These are phyloP conservation scores for Tolypocladium album DNA, from an alignment of 2,329 filamentous ascomycete species.

Conservation along the genomic window DNA sequence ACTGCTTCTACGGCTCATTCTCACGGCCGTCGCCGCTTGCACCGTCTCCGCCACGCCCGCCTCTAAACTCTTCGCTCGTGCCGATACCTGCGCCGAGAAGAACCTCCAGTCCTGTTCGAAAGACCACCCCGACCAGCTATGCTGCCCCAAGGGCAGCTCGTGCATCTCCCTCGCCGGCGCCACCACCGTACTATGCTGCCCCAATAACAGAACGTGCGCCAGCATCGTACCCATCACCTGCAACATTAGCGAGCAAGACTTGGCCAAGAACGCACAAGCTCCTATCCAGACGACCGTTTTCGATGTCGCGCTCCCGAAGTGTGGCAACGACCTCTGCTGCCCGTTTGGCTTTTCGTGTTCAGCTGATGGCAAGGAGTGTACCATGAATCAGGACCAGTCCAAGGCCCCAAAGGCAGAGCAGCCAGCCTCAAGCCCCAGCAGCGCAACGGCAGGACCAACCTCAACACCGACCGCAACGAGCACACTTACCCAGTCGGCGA, in stretches of 20 bases:
- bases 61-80: constrained; percentile 28
- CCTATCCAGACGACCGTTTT: constrained; percentile 58
- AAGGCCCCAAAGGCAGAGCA: constrained; percentile 20
- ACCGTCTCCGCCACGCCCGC: constrained; percentile 1
- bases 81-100: constrained; percentile 39
- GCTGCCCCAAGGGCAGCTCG: constrained; percentile 42
- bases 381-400: constrained; percentile 39
- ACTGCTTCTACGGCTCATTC: constrained; percentile 4
- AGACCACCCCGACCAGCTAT: constrained; percentile 53
- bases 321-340: constrained; percentile 51
- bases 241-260: constrained; percentile 50
- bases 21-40: neutral
- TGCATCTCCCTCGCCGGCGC: constrained; percentile 54
- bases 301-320: constrained; percentile 41
- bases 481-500: constrained; percentile 10
- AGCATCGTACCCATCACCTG: constrained; percentile 55
- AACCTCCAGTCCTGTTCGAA: constrained; percentile 40
- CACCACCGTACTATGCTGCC: constrained; percentile 64
- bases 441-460: constrained; percentile 10
- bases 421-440: constrained; percentile 5
- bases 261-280: constrained; percentile 41
- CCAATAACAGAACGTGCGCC: constrained; percentile 43
- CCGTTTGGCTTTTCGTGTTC: constrained; percentile 62
- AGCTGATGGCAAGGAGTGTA: constrained; percentile 33
- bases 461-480: constrained; percentile 11